phyloP scores from a whole-genome alignment of 495 filamentous ascomycete genomes.

The Penicillium crystallinum region DNA sequence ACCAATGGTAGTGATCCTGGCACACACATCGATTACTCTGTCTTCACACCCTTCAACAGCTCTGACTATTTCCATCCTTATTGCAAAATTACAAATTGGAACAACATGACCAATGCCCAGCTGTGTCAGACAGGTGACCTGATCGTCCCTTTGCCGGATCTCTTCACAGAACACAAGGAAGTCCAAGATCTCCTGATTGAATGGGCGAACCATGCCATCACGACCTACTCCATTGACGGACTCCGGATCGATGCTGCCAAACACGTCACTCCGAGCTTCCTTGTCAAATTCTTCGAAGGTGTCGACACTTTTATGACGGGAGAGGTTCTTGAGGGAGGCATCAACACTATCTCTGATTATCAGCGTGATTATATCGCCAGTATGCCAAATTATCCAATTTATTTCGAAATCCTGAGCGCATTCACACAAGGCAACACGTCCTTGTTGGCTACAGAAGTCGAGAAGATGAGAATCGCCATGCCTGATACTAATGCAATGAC shows the following conservation, averaged over 20 bases:
- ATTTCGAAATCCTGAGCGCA: conserved; percentile 54
- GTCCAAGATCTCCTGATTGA: conserved; percentile 51
- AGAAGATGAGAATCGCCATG: conserved; percentile 46
- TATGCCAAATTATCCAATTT: conserved; percentile 67
- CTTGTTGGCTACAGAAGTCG: conserved; percentile 46
- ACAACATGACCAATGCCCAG: conserved; percentile 45
- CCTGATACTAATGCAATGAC: conserved; percentile 57
- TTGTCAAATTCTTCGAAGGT: conserved; percentile 49
- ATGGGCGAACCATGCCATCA: conserved; percentile 60
- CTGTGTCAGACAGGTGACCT: conserved; percentile 59
- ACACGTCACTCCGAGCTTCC: conserved; percentile 64
- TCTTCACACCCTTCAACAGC: conserved; percentile 61
- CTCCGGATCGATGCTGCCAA: conserved; percentile 73
- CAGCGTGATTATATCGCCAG: conserved; percentile 33
- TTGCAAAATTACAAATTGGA: conserved; percentile 62
- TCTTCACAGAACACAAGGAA: conserved; percentile 57
- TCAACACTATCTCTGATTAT: conserved; percentile 54
- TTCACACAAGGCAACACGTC: conserved; percentile 56
- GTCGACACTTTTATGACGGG: conserved; percentile 60
- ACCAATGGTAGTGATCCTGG: conserved; percentile 49
- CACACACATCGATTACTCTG: conserved; percentile 53
- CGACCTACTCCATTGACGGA: conserved; percentile 70
- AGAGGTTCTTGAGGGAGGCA: conserved; percentile 57
- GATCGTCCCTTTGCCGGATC: conserved; percentile 57
- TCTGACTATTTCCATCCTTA: conserved; percentile 57